Conservation (phyloP, 305 asterid genomes). For the Fraxinus baroniana region DNA sequence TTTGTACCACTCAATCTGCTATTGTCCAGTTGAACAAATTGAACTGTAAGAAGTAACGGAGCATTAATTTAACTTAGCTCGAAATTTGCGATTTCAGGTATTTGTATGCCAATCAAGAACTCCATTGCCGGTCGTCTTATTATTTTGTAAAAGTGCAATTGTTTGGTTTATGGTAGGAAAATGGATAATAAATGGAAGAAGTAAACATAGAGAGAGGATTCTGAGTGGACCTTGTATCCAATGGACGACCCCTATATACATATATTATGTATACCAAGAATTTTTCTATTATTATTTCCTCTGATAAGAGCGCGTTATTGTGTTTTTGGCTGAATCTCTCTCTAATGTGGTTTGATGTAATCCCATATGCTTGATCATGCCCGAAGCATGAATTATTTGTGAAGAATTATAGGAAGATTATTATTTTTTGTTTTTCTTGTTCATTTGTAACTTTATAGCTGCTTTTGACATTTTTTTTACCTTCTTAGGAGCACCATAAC, state of each 20-base stretch:
- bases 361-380: not conserved
- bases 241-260: no score
- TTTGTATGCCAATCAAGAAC: not conserved
- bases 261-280: no score
- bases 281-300: not conserved
- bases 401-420: not conserved
- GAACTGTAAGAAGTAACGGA: not conserved
- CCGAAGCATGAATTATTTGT: not conserved
- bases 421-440: not conserved
- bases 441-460: not conserved
- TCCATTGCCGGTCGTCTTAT: not conserved
- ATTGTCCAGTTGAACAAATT: not conserved
- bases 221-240: not conserved
- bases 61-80: not conserved
- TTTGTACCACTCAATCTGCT: not conserved
- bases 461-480: constrained; percentile 6
- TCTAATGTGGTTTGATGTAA: not conserved
- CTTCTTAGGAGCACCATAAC: constrained; percentile 73
- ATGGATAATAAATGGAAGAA: not conserved
- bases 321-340: not conserved
- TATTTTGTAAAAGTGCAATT: not conserved
- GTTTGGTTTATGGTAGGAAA: not conserved
- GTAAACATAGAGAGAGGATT: not conserved
- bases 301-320: not conserved
- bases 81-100: not conserved